Base-by-base conservation (phyloP, 768 basidiomycete genomes). In the Rossbeevera mucosa region DNA sequence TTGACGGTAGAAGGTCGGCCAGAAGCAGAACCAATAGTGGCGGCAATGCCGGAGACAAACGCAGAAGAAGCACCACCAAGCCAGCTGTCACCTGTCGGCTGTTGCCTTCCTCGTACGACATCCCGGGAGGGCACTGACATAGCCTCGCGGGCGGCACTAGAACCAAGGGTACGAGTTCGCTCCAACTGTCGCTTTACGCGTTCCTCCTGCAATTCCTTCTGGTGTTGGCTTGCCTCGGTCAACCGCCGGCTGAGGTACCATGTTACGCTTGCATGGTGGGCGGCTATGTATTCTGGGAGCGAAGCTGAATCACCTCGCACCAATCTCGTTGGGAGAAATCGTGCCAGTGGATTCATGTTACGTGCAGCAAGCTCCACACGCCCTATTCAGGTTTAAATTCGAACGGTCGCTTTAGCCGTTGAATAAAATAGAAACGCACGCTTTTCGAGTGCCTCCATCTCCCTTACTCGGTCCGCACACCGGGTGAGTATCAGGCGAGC, bases 171-270 rank as follows among this genome's bases (percentile, higher is more conserved):
- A 52, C 80, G 80, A 12, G 86, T 82, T 54, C 91, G 78, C 66
- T 98, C 96, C 53, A 88, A 71, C 63, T 95, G 89, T 5, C 95
- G 82, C 66, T 85, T 86, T 50, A 94, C 80, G 45, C 96, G 85
- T 67, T 95, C 92, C 69, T 97, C 95, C 70, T 99, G 96, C 75
- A 97, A 80, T 58, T 90, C 85, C 59, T 86, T 86, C 59, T 95
- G 86, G 14, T 65, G 76, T 62, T 91, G 83, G 59, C 90, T 87
- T 22, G 86, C 81, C 56, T 88, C 82, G 0, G 92, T 79, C 31
- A 99, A 77, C 33, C 88, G 81, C 47, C 87, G 79, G 64, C 80
- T 87, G 51, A 99, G 81, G 71, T 86, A 94, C 87, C 93, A 94
- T 12, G 91, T 90, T 58, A 99, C 81, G 61, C 88, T 82, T n/a